Conservation (phyloP, 768 basidiomycete genomes). For the Pisolithus orientalis region DNA sequence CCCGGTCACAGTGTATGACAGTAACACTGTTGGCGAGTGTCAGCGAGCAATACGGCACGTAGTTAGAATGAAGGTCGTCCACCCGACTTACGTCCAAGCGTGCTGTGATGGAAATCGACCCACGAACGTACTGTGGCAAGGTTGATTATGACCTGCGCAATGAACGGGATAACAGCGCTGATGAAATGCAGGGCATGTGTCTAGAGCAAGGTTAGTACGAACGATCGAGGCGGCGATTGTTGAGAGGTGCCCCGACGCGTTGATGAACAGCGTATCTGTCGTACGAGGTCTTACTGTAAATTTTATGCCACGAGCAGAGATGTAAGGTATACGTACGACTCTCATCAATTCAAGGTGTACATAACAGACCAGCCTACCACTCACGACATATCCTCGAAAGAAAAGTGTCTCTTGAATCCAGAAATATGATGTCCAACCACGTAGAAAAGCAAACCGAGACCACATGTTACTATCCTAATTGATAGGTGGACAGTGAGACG, state of each 20-base stretch:
- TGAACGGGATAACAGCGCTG: conserved; percentile 47
- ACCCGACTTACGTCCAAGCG: conserved; percentile 21
- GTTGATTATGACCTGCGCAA: conserved; percentile 64
- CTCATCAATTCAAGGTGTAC: neutral
- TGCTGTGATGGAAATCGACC: conserved; percentile 84
- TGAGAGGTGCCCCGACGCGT: conserved; percentile 46
- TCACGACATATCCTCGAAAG: conserved; percentile 67
- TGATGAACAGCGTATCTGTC: conserved; percentile 61
- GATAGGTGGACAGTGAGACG: no score
- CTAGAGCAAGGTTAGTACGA: conserved; percentile 2
- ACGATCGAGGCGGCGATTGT: neutral
- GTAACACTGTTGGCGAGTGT: conserved; percentile 41
- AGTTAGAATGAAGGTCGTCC: no score
- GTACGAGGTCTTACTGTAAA: neutral
- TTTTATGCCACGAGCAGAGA: neutral
- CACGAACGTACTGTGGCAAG: conserved; percentile 64
- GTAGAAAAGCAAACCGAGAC: conserved; percentile 48
- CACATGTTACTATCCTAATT: conserved; percentile 54
- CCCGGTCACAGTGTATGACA: conserved; percentile 69
- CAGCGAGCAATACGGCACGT: neutral
- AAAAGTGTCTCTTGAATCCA: conserved; percentile 76
- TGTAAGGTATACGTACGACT: conserved; percentile 21
- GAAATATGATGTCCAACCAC: conserved; percentile 47
- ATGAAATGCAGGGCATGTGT: conserved; percentile 42
- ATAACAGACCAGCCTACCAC: conserved; percentile 19